phyloP scores from a whole-genome alignment of 345 rosid genomes.

The Pistacia integerrima region DNA sequence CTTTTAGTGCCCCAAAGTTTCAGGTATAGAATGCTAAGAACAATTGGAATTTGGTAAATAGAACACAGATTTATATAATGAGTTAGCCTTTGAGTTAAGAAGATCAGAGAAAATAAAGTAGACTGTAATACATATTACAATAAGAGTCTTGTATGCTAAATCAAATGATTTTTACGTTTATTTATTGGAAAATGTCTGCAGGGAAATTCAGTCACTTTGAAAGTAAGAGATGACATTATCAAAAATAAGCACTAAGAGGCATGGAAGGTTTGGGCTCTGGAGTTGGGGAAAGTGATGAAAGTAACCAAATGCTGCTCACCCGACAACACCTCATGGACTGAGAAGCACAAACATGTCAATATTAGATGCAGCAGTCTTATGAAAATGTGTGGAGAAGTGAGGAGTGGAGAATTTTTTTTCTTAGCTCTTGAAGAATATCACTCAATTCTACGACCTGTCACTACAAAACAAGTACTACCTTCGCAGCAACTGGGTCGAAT shows the following conservation, averaged over 20 bases:
- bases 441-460: slow-evolving; percentile 54
- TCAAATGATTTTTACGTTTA: too few species aligned
- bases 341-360: slow-evolving; percentile 91
- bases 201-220: slow-evolving; percentile 71
- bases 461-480: slow-evolving; percentile 62
- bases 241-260: slow-evolving; percentile 61
- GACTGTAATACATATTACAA: too few species aligned
- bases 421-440: slow-evolving; percentile 76
- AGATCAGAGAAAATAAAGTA: too few species aligned
- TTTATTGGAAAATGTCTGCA: slow-evolving; percentile 15
- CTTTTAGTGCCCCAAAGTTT: background rate
- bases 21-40: background rate
- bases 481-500: slow-evolving; percentile 55
- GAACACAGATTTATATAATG: background rate
- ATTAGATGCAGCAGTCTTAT: slow-evolving; percentile 64
- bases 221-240: slow-evolving; percentile 57
- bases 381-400: slow-evolving; percentile 60
- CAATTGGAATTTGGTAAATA: background rate
- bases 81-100: background rate
- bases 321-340: slow-evolving; percentile 70
- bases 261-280: slow-evolving; percentile 63
- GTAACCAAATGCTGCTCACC: slow-evolving; percentile 84
- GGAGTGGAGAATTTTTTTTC: slow-evolving; percentile 42
- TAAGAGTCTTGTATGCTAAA: too few species aligned
- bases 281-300: slow-evolving; percentile 56